Evolutionary conservation across 306 rosid genomes (phyloP), one percentile per base, ranked within the genome.

Genomic region (Lupinus albus): DNA sequence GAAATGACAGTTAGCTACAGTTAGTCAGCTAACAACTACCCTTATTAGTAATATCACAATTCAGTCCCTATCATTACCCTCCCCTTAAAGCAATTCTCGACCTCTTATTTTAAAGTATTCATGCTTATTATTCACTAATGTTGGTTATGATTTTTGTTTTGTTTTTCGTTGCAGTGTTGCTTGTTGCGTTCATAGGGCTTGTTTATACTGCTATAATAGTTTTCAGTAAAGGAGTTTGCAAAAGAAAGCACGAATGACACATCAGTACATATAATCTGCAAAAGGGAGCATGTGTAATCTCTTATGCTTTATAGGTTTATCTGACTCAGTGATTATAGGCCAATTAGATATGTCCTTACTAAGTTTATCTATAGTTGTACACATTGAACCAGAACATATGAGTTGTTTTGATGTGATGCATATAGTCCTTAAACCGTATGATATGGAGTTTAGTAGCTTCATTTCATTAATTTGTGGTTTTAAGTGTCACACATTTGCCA

Each of bases 241-340:
- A 78, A 78, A 53, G 56, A 36, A 78, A 82, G 73, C 80, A 41
- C 20, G 86, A 82, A 5, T 82, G 61, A 82, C 47, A 61, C 18
- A 4, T 60, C 33, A 56, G 16, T 63, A 11, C 44, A 32, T 60
- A 58, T 45, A 49, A 36, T 41, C 57, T 58, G 51, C 53, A 58
- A 72, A 78, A 71, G 60, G 77, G 78, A 70, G 70, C 46, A 32
- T 64, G 66, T 70, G 17, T 44, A 21, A 1, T 66, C 61, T 54
- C 70, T 76, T 60, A 36, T 38, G 68, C 63, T 51, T 16, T 12
- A 50, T 65, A 35, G 65, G 59, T 75, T 70, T 70, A 45, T 64
- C 67, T 25, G 30, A 25, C 67, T 49, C 33, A 45, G 41, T 62
- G 14, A 55, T 69, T 46, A 38, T 74, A 68, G 60, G 56, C 33